A percentile compares a stretch with the other conserved stretches of the same genome.
phyloP scores from a whole-genome alignment of 176 grass and related monocot species.

The Thalia dealbata region DNA sequence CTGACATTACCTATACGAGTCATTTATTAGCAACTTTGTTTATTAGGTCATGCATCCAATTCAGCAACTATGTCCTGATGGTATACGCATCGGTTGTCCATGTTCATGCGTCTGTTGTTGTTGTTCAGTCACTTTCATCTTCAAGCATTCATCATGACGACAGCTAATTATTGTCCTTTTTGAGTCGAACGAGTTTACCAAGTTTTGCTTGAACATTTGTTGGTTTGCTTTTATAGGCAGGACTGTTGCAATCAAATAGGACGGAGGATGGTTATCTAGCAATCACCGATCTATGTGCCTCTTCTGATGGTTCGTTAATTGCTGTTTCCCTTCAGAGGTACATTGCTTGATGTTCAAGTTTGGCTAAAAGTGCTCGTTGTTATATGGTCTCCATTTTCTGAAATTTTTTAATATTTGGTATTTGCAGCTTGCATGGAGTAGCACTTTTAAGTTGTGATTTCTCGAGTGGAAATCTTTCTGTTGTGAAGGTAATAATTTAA shows the following conservation, averaged over 20 bases:
- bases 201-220: background rate
- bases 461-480: slow-evolving; percentile 41
- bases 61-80: background rate
- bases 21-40: no score
- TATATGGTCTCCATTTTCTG: background rate
- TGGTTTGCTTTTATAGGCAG: slow-evolving; percentile 31
- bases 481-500: slow-evolving; percentile 41
- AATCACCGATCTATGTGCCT: slow-evolving; percentile 48
- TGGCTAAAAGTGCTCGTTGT: background rate
- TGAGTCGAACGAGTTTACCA: background rate
- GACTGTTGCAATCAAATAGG: slow-evolving; percentile 36
- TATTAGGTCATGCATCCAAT: no score
- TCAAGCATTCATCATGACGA: no score
- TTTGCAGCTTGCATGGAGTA: slow-evolving; percentile 62
- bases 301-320: slow-evolving; percentile 54
- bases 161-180: background rate
- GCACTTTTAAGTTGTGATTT: slow-evolving; percentile 66
- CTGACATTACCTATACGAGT: no score
- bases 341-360: background rate
- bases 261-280: slow-evolving; percentile 37
- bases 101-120: background rate
- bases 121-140: background rate
- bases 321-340: slow-evolving; percentile 76
- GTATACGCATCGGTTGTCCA: no score
- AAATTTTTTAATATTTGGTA: slow-evolving; percentile 8